These are phyloP conservation scores for Sclerotinia minor DNA, from an alignment of 2,329 filamentous ascomycete species.

Conservation along the genomic window DNA sequence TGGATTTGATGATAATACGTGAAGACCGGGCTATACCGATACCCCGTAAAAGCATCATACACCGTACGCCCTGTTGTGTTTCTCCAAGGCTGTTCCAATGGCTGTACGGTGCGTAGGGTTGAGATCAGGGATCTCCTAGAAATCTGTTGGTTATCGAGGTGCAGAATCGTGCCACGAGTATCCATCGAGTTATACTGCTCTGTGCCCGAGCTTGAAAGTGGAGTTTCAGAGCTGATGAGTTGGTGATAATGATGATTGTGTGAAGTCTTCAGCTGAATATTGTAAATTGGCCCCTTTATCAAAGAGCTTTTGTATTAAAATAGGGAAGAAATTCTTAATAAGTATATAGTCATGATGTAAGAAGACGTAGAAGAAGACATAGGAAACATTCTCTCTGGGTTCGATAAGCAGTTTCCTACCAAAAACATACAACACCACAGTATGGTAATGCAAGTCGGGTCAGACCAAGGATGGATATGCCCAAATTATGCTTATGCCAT, in stretches of 20 bases:
- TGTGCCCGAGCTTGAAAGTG: background rate
- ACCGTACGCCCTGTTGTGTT: constrained; percentile 7
- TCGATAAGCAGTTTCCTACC: background rate
- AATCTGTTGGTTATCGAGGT: constrained; percentile 2
- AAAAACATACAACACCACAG: background rate
- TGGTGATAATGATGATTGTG: background rate
- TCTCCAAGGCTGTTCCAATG: constrained; percentile 6
- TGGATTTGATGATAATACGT: background rate
- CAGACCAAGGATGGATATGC: constrained; percentile 4
- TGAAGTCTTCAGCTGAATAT: constrained; percentile 1
- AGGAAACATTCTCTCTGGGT: background rate
- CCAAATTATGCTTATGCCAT: constrained; percentile 4
- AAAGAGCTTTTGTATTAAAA: background rate
- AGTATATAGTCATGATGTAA: background rate
- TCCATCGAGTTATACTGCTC: too few species aligned
- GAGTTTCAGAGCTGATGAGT: constrained; percentile 8
- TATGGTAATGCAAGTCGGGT: constrained; percentile 10
- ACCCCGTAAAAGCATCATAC: background rate
- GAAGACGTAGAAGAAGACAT: background rate
- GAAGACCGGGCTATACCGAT: constrained; percentile 3
- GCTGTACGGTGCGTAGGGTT: background rate
- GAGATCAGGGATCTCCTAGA: background rate
- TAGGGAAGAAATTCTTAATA: background rate
- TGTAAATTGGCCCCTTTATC: background rate
- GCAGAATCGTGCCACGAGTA: background rate